Evolutionary conservation across 2,329 filamentous ascomycete species (phyloP).

Genomic region (Didymella segeticola): DNA sequence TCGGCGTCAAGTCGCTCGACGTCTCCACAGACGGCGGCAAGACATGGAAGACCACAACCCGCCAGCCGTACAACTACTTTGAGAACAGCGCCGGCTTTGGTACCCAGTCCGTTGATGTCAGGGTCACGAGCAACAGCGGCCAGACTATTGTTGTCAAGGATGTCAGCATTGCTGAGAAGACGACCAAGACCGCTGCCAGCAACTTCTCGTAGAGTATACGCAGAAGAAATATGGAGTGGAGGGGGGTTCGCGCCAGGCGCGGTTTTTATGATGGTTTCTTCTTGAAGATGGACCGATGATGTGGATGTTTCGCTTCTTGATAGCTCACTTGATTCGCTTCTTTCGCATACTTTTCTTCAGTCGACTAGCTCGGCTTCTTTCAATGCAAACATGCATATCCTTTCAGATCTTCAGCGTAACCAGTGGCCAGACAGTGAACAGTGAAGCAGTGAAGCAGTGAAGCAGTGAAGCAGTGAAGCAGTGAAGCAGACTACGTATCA

Average conservation of each 20-base stretch:
- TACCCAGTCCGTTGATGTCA: slow-evolving; percentile 60
- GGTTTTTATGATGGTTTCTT: slow-evolving; percentile 7
- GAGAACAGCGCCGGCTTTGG: slow-evolving; percentile 66
- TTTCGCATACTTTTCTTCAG: slow-evolving; percentile 2
- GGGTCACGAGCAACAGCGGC: slow-evolving; percentile 62
- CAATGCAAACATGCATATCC: slow-evolving; percentile 2
- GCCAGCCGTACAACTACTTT: slow-evolving; percentile 65
- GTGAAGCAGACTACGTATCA: too few relatives aligned
- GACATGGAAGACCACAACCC: slow-evolving; percentile 64
- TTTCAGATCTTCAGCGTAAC: neutral
- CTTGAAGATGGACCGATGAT: slow-evolving; percentile 13
- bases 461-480: too few relatives aligned
- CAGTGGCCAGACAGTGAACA: too few relatives aligned
- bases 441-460: too few relatives aligned
- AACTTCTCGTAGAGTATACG: slow-evolving; percentile 39
- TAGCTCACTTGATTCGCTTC: slow-evolving; percentile 11
- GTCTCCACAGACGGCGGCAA: slow-evolving; percentile 66
- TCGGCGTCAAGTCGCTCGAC: slow-evolving; percentile 63
- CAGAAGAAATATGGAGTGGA: neutral
- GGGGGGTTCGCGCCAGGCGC: neutral
- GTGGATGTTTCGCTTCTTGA: slow-evolving; percentile 7
- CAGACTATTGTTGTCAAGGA: slow-evolving; percentile 59
- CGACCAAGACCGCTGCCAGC: slow-evolving; percentile 34
- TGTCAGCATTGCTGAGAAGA: slow-evolving; percentile 53
- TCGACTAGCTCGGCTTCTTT: slow-evolving; percentile 6